Evolutionary conservation across 345 rosid species (phyloP).

Genomic region (Kernera saxatilis): DNA sequence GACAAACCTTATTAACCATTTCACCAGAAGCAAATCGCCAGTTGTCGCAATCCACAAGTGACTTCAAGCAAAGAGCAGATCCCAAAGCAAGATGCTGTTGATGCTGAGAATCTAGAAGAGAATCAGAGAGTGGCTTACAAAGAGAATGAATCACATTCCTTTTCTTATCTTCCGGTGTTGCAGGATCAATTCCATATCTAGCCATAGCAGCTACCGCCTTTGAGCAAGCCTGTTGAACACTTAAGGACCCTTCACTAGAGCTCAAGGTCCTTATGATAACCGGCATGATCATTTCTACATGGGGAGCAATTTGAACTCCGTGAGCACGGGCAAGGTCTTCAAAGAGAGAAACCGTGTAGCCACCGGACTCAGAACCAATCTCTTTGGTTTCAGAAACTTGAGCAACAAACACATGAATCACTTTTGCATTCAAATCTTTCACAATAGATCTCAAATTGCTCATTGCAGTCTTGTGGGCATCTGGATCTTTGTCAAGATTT

Average conservation of each 20-base stretch:
- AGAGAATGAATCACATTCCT: constrained; percentile 71
- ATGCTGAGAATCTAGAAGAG: constrained; percentile 53
- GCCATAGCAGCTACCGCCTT: constrained; percentile 95
- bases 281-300: constrained; percentile 76
- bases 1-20: constrained; percentile 83
- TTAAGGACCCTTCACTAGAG: constrained; percentile 79
- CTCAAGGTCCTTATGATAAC: constrained; percentile 74
- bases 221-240: constrained; percentile 95
- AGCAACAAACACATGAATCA: constrained; percentile 76
- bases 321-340: constrained; percentile 97
- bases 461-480: constrained; percentile 74
- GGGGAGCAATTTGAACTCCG: constrained; percentile 81
- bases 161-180: constrained; percentile 68
- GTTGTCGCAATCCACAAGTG: constrained; percentile 82
- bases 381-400: constrained; percentile 90
- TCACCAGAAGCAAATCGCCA: constrained; percentile 86
- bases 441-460: constrained; percentile 73
- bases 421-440: constrained; percentile 73
- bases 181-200: constrained; percentile 80
- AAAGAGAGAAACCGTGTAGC: constrained; percentile 84
- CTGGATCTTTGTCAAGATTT: constrained; percentile 85
- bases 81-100: constrained; percentile 88
- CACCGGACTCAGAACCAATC: constrained; percentile 73
- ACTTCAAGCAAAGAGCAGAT: constrained; percentile 89
- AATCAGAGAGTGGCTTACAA: constrained; percentile 80